Percentiles rank a stretch among this genome's conserved stretches.
These are phyloP conservation scores for Candida cerambycidarum DNA, from an alignment of 805 yeast species.

Conservation along the genomic window DNA sequence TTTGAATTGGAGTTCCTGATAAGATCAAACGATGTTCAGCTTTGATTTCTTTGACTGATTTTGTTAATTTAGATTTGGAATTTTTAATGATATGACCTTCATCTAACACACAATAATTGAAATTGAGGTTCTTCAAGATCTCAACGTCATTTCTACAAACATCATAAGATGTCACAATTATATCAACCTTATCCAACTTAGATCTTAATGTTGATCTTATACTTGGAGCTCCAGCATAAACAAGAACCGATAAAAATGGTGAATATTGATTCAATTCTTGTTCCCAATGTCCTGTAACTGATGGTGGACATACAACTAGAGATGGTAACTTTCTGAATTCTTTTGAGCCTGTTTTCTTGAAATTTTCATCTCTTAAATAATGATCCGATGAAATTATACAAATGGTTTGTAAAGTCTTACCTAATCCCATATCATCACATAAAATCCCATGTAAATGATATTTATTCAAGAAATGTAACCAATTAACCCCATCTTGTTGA, in stretches of 20 bases:
- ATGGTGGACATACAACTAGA: conserved; percentile 91
- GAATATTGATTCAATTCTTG: conserved; percentile 90
- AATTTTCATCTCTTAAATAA: conserved; percentile 74
- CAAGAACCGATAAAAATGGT: conserved; percentile 77
- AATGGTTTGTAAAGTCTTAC: conserved; percentile 94
- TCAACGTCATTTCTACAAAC: conserved; percentile 91
- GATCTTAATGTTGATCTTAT: conserved; percentile 57
- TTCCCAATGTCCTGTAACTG: conserved; percentile 98
- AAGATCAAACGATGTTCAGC: conserved; percentile 90
- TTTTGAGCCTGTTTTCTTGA: conserved; percentile 52
- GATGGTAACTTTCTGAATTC: conserved; percentile 81
- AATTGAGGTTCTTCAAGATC: conserved; percentile 57
- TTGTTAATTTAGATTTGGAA: conserved; percentile 81
- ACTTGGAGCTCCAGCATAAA: conserved; percentile 92
- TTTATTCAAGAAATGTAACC: conserved; percentile 93
- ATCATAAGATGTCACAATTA: conserved; percentile 93
- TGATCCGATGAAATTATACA: conserved; percentile 97
- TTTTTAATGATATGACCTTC: conserved; percentile 98
- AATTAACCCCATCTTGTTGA: conserved; percentile 97
- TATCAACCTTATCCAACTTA: conserved; percentile 61
- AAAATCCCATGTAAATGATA: conserved; percentile 95
- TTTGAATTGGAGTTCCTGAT: conserved; percentile 98
- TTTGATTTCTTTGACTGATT: conserved; percentile 75
- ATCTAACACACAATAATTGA: conserved; percentile 92
- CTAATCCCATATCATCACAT: conserved; percentile 99